These are phyloP conservation scores for Theileria parva DNA, from an alignment of 169 alveolate genomes.

Conservation along the genomic window DNA sequence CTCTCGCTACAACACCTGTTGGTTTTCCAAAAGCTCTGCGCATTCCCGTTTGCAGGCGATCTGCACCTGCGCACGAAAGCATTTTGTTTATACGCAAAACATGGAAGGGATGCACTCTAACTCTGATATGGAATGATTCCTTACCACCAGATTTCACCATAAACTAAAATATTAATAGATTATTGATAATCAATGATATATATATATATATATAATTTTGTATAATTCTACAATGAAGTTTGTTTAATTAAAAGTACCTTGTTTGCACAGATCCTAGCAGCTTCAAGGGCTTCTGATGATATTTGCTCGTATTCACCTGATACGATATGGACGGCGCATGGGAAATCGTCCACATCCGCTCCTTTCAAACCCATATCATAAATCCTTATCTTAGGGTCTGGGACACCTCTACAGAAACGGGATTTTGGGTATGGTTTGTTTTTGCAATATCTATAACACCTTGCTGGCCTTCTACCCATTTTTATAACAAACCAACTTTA, in stretches of 20 bases:
- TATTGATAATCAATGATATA: no score
- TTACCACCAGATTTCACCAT: constrained; percentile 95
- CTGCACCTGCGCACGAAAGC: constrained; percentile 99
- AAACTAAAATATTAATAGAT: no score
- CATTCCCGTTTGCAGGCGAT: constrained; percentile 99
- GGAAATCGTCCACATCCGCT: constrained; percentile 96
- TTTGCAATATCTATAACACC: constrained; percentile 98
- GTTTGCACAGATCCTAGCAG: constrained; percentile 99
- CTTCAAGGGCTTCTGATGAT: constrained; percentile 99
- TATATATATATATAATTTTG: neutral
- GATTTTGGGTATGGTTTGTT: constrained; percentile 99
- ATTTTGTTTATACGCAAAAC: constrained; percentile 99
- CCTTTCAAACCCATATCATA: constrained; percentile 97
- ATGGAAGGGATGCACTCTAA: constrained; percentile 99
- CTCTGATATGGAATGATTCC: constrained; percentile 97
- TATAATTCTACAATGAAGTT: no score
- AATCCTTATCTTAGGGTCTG: constrained; percentile 98
- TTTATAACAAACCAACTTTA: constrained; percentile 10
- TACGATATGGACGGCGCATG: constrained; percentile 95
- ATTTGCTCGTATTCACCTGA: constrained; percentile 98
- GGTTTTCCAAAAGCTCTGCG: constrained; percentile 99
- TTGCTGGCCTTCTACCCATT: constrained; percentile 99
- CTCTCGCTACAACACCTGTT: constrained; percentile 95
- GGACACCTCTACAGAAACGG: constrained; percentile 99
- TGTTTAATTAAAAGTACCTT: constrained; percentile 64